These are phyloP conservation scores for Haplosporangium sp. DNA, from an alignment of 371 early-diverging fungal species.

Conservation along the genomic window DNA sequence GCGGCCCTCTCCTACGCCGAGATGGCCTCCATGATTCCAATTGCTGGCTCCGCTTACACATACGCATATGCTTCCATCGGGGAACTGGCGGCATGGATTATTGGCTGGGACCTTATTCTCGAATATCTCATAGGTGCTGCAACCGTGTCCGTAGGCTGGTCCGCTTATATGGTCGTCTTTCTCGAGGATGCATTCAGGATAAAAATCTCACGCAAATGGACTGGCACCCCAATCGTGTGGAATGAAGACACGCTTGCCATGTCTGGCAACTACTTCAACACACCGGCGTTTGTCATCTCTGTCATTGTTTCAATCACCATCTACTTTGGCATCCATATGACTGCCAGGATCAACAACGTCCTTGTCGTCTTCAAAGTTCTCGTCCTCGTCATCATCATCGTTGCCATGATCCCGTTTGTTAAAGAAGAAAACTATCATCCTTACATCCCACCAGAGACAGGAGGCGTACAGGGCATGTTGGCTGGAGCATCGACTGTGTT, in stretches of 20 bases:
- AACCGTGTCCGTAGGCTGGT: constrained; percentile 80
- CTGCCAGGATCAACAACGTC: constrained; percentile 75
- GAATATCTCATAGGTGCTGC: constrained; percentile 86
- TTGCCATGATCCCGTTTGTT: constrained; percentile 72
- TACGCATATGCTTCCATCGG: constrained; percentile 89
- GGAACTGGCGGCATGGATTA: constrained; percentile 84
- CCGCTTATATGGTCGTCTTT: constrained; percentile 78
- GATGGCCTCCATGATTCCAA: constrained; percentile 85
- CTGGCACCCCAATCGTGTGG: constrained; percentile 72
- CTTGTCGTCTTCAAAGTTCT: constrained; percentile 82
- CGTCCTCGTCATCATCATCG: constrained; percentile 82
- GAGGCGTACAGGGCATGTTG: constrained; percentile 78
- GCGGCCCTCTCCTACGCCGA: constrained; percentile 86
- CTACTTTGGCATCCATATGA: constrained; percentile 79
- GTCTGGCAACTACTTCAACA: constrained; percentile 73
- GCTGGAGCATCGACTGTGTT: constrained; percentile 85
- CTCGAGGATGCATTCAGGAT: constrained; percentile 70
- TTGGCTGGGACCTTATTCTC: constrained; percentile 88
- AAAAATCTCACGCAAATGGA: constrained; percentile 61
- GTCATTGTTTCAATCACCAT: constrained; percentile 68
- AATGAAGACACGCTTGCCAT: constrained; percentile 57
- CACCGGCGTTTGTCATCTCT: constrained; percentile 78
- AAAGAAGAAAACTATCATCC: constrained; percentile 80
- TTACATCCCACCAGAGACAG: constrained; percentile 78
- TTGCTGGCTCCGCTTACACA: constrained; percentile 87